Evolutionary conservation across 1,284 basidiomycete genomes (phyloP), one percentile per base, ranked within the genome.

Genomic region (Sphagnurus paluster): DNA sequence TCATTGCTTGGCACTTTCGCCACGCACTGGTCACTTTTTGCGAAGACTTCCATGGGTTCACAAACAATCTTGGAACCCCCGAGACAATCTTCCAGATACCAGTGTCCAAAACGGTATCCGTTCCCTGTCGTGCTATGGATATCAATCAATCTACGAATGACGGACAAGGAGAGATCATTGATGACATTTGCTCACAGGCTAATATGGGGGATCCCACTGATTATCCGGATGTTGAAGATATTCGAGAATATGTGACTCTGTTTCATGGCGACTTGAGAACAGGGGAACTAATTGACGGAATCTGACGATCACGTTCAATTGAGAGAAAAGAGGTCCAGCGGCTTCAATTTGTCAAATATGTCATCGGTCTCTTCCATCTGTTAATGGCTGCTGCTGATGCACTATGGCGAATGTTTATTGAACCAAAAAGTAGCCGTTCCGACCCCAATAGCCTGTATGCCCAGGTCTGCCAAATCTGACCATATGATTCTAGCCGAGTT

Each of bases 301-400:
- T 54, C 0, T 28, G 42, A 19, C 26, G 48, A 20, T 52, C 49
- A 0, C 55, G 63, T 2, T 36, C 46, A 1, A 55, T 63, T 9
- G 65, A 68, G 37, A 21, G 48, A 2, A 54, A 50, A 10, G 53
- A 57, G 8, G 53, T 49, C 42, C 41, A 35, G 8, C 53, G 50
- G 0, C 53, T 63, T 2, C 63, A 65, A 39, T 57, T 47, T 24
- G 51, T 65, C 2, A 48, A 65, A 4, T 62, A 60, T 37, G 44
- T 67, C 1, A 39, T 58, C 4, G 67, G 67, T 0, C 48, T 67
- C 3, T 70, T 71, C 30, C 68, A 71, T 33, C 47, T 63, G 16
- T 62, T 65, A 50, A 70, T 70, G 69, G 66, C 66, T 0, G 58
- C 55, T 11, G 59, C 57, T 0, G 64, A 70, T 39, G 57, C 65